Evolutionary conservation across 805 yeast genomes (phyloP), one percentile per base, ranked within the genome.

Genomic region (Saccharomyces mikatae): DNA sequence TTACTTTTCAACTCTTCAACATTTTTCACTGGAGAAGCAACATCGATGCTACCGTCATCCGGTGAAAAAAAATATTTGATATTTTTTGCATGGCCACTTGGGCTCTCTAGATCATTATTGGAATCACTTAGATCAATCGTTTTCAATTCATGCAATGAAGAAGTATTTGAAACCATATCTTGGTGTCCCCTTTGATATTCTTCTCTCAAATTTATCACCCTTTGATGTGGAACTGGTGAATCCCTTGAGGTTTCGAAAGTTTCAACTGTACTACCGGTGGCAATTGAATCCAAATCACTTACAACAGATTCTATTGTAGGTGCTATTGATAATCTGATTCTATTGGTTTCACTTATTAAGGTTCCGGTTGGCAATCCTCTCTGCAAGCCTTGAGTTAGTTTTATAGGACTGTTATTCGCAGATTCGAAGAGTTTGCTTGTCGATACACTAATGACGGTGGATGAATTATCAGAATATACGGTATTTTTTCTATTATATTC

Each of bases 11-110:
- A 56, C 32, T 58, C 60, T 30, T 69, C 70, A 13, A 69, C 58
- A 51, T 69, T 65, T 55, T 66, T 68, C 29, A 59, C 65, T 9
- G 72, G 72, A 6, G 72, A 69, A 28, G 68, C 66, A 27, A 53
- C 58, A 53, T 67, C 69, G 2, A 58, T 46, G 41, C 62, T 59
- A 9, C 57, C 71, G 21, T 53, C 56, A 26, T 66, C 71, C 26
- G 72, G 66, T 2, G 68, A 58, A 51, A 66, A 68, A 10, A 67
- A 54, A 48, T 65, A 67, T 50, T 65, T 66, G 51, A 60, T 63
- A 11, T 57, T 55, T 27, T 54, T 47, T 8, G 30, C 51, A 5
- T 49, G 54, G 22, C 11, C 30, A 17, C 48, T 48, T 36, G 44
- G 44, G 9, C 44, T 36, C 6, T 21, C 30, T 1, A 41, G 17